Percentiles rank a stretch among this genome's conserved stretches.
These are phyloP conservation scores for Eleusine coracana DNA, from an alignment of 176 grass and related monocot species.

Conservation along the genomic window DNA sequence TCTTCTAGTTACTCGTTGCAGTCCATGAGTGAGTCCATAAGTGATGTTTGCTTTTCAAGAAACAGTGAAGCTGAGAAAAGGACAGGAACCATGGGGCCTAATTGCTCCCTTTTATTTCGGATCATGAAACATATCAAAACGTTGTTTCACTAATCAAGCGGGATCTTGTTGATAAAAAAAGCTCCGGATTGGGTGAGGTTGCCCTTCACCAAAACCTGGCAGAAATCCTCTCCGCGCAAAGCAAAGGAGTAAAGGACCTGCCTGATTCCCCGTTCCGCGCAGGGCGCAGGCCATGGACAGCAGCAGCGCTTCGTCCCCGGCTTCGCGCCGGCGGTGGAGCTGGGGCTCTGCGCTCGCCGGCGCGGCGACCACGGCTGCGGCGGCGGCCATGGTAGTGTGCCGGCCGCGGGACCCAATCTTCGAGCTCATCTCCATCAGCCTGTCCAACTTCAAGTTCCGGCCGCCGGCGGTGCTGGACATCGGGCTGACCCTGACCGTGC, in stretches of 20 bases:
- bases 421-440: constrained; percentile 78
- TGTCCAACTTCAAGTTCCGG: constrained; percentile 79
- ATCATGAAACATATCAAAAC: neutral
- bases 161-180: neutral
- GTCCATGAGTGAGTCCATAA: neutral
- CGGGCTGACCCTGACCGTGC: constrained; percentile 79
- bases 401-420: constrained; percentile 69
- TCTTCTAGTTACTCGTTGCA: neutral
- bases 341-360: constrained; percentile 69
- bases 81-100: too few species aligned
- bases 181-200: neutral
- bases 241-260: too few species aligned
- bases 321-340: constrained; percentile 50
- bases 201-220: constrained; percentile 5
- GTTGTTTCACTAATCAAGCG: neutral
- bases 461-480: constrained; percentile 65
- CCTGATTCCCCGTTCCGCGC: neutral
- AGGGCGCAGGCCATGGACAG: neutral
- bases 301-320: constrained; percentile 14
- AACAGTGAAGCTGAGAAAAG: neutral
- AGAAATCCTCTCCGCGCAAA: too few species aligned
- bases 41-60: too few species aligned
- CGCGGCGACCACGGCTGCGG: constrained; percentile 53
- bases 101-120: neutral
- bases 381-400: constrained; percentile 36